These are phyloP conservation scores for Hansenula sp. DNA, from an alignment of 1,139 yeast species.

Conservation along the genomic window DNA sequence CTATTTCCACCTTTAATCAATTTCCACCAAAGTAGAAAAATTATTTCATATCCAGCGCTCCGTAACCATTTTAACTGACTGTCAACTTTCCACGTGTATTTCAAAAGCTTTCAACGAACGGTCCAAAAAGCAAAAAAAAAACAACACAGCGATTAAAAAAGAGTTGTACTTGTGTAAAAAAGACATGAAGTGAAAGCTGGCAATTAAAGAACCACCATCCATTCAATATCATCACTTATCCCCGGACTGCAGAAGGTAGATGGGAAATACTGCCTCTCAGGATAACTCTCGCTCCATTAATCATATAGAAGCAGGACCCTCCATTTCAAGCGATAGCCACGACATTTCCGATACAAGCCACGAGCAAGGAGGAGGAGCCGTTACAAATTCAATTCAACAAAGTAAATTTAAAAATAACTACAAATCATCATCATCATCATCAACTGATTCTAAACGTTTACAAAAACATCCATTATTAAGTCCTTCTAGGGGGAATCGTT, in stretches of 20 bases:
- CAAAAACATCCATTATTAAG: constrained; percentile 18
- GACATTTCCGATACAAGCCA: constrained; percentile 3
- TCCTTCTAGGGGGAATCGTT: constrained; percentile 2
- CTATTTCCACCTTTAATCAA: too few species aligned
- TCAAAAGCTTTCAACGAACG: background rate
- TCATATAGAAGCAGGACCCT: too few species aligned
- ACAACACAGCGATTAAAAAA: background rate
- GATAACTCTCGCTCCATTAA: constrained; percentile 8
- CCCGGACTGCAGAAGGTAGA: constrained; percentile 1
- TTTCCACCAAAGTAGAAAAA: too few species aligned
- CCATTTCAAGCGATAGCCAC: background rate
- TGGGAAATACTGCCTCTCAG: constrained; percentile 21
- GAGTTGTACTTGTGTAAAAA: background rate
- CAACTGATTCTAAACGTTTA: too few species aligned
- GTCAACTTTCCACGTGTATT: background rate
- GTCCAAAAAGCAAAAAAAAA: background rate
- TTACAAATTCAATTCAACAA: too few species aligned
- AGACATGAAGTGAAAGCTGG: too few species aligned
- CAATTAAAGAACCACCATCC: too few species aligned
- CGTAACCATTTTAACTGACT: too few species aligned
- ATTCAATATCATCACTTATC: background rate
- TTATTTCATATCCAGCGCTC: too few species aligned
- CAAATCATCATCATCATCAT: too few species aligned
- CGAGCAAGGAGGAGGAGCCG: background rate
- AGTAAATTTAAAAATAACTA: too few species aligned